These are phyloP conservation scores for Mycena chlorophos DNA, from an alignment of 768 basidiomycete genomes.

Conservation along the genomic window DNA sequence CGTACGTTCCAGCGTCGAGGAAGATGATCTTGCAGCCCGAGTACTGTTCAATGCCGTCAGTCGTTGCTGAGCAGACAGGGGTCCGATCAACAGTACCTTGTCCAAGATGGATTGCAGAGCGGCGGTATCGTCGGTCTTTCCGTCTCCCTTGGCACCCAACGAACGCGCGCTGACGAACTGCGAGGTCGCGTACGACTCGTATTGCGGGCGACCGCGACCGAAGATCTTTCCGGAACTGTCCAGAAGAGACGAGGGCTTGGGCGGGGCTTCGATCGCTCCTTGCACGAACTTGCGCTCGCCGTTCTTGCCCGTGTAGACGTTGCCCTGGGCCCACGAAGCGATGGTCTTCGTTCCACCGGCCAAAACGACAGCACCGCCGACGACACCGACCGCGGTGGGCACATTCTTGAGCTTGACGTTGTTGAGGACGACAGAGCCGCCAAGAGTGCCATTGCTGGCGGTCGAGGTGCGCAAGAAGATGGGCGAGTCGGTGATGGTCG, in stretches of 20 bases:
- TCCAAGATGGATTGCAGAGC: conserved; percentile 65
- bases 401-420: conserved; percentile 63
- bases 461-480: conserved; percentile 55
- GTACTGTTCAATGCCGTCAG: conserved; percentile 41
- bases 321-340: conserved; percentile 74
- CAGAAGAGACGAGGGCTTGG: conserved; percentile 58
- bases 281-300: conserved; percentile 47
- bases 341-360: conserved; percentile 63
- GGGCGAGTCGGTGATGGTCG: conserved; percentile 55
- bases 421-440: conserved; percentile 64
- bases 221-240: conserved; percentile 60
- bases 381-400: conserved; percentile 57
- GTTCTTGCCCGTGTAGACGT: conserved; percentile 59
- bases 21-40: conserved; percentile 78
- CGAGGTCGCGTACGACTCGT: conserved; percentile 55
- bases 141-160: conserved; percentile 73
- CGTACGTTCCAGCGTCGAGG: conserved; percentile 69
- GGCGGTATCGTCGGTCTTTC: conserved; percentile 70
- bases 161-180: conserved; percentile 73
- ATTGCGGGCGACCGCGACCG: conserved; percentile 65
- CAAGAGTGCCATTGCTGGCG: conserved; percentile 43
- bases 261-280: conserved; percentile 45
- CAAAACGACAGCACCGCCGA: conserved; percentile 51
- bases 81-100: conserved; percentile 38
- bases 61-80: neutral